phyloP scores from a whole-genome alignment of 1,284 basidiomycete species.

The Ustilago cynodontis region DNA sequence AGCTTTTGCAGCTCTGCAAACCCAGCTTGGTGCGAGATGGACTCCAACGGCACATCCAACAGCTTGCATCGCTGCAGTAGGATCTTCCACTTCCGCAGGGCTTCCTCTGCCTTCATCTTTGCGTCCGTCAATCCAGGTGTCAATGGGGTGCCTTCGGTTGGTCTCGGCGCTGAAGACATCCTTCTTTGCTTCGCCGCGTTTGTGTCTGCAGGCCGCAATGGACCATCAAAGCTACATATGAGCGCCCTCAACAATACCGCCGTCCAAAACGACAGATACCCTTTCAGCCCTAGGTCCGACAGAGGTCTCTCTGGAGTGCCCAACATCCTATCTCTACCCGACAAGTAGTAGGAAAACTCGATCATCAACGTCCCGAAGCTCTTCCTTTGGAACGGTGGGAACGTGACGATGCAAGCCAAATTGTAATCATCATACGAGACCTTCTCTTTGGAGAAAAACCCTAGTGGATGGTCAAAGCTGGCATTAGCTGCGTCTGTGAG shows the following conservation, averaged over 20 bases:
- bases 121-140: not conserved
- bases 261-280: conserved; percentile 93
- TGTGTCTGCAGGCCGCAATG: not conserved
- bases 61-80: conserved; percentile 35
- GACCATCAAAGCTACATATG: conserved; percentile 72
- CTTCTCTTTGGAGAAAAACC: conserved; percentile 98
- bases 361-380: conserved; percentile 96
- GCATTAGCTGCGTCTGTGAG: conserved; percentile 82
- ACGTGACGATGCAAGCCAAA: conserved; percentile 93
- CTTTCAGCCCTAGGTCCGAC: conserved; percentile 89
- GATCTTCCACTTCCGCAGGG: conserved; percentile 21
- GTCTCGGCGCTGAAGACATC: conserved; percentile 15
- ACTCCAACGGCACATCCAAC: conserved; percentile 33
- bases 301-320: conserved; percentile 96
- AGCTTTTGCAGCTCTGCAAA: conserved; percentile 30
- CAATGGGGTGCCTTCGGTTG: not conserved
- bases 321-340: conserved; percentile 79
- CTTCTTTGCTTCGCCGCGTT: conserved; percentile 6
- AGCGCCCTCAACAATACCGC: conserved; percentile 86
- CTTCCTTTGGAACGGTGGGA: conserved; percentile 90
- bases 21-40: conserved; percentile 30
- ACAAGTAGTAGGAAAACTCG: conserved; percentile 97
- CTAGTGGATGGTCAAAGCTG: conserved; percentile 84
- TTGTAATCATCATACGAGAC: conserved; percentile 96
- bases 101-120: conserved; percentile 7